Evolutionary conservation across 179 eudicot genomes (phyloP).

Genomic region (Silene vulgaris): DNA sequence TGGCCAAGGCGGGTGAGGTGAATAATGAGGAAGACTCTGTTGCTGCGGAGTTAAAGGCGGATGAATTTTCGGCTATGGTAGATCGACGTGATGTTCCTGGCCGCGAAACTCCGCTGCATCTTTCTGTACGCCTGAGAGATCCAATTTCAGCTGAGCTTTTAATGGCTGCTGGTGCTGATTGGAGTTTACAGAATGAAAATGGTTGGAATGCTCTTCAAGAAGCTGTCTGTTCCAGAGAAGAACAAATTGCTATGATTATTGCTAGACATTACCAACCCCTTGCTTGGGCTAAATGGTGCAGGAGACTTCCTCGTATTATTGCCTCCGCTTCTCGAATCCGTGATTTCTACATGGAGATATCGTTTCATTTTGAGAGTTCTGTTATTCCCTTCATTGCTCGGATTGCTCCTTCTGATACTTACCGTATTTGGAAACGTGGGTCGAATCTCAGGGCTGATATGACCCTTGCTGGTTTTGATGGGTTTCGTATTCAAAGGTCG

Average conservation of each 20-base stretch:
- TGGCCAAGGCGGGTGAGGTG: slow-evolving; percentile 69
- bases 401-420: slow-evolving; percentile 82
- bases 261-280: slow-evolving; percentile 72
- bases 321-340: slow-evolving; percentile 63
- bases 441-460: slow-evolving; percentile 80
- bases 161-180: slow-evolving; percentile 84
- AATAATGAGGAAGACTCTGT: slow-evolving; percentile 60
- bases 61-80: slow-evolving; percentile 53
- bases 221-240: slow-evolving; percentile 73
- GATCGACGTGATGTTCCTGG: slow-evolving; percentile 78
- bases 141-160: slow-evolving; percentile 63
- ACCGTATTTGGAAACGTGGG: slow-evolving; percentile 79
- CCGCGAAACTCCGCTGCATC: slow-evolving; percentile 79
- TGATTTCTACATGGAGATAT: slow-evolving; percentile 87
- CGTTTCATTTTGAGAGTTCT: slow-evolving; percentile 81
- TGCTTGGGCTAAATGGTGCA: slow-evolving; percentile 93
- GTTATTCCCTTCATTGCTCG: slow-evolving; percentile 77
- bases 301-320: slow-evolving; percentile 76
- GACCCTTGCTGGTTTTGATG: slow-evolving; percentile 92
- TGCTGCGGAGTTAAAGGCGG: slow-evolving; percentile 66
- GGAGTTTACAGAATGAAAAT: slow-evolving; percentile 82
- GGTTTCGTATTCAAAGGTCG: slow-evolving; percentile 75
- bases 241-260: slow-evolving; percentile 74
- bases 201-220: slow-evolving; percentile 92
- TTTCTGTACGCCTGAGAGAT: slow-evolving; percentile 69